phyloP scores from a whole-genome alignment of 176 grass and related monocot species.

The Cocos nucifera region DNA sequence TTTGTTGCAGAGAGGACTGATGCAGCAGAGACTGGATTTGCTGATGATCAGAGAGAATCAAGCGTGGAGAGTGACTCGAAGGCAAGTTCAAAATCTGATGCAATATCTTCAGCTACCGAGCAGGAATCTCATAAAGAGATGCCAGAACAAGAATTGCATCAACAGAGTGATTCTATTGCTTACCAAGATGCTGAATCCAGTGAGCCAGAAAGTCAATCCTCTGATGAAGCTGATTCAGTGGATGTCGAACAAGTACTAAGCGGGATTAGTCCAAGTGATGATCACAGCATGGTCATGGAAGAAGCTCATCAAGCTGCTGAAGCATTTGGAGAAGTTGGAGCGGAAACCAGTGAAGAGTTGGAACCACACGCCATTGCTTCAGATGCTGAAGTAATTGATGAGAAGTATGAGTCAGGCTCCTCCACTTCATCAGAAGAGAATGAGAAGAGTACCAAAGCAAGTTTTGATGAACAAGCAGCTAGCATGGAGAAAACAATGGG shows the following conservation, averaged over 20 bases:
- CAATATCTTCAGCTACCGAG: conserved; percentile 23
- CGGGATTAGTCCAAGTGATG: conserved; percentile 17
- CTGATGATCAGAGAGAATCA: conserved; percentile 18
- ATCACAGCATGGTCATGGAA: neutral
- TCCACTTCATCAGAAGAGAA: conserved; percentile 22
- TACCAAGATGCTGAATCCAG: conserved; percentile 24
- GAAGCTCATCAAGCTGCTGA: too few species aligned
- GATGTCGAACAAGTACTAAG: conserved; percentile 3
- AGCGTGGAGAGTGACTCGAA: conserved; percentile 18
- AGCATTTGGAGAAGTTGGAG: neutral
- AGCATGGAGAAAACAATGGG: neutral
- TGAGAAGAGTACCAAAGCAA: conserved; percentile 23
- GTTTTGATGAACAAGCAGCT: conserved; percentile 28
- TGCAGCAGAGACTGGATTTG: conserved; percentile 11
- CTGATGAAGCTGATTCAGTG: too few species aligned
- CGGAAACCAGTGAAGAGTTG: conserved; percentile 21
- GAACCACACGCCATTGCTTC: conserved; percentile 23
- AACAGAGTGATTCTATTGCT: conserved; percentile 16
- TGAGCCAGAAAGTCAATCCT: too few species aligned
- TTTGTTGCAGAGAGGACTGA: conserved; percentile 26
- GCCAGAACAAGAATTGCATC: conserved; percentile 15
- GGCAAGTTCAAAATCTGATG: conserved; percentile 27
- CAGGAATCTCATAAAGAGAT: conserved; percentile 43
- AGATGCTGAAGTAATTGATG: conserved; percentile 12
- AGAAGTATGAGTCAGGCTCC: neutral